Percentiles rank a stretch among this genome's conserved stretches.
Conservation (phyloP, 78 protist species). For the Isochrysis galbana region DNA sequence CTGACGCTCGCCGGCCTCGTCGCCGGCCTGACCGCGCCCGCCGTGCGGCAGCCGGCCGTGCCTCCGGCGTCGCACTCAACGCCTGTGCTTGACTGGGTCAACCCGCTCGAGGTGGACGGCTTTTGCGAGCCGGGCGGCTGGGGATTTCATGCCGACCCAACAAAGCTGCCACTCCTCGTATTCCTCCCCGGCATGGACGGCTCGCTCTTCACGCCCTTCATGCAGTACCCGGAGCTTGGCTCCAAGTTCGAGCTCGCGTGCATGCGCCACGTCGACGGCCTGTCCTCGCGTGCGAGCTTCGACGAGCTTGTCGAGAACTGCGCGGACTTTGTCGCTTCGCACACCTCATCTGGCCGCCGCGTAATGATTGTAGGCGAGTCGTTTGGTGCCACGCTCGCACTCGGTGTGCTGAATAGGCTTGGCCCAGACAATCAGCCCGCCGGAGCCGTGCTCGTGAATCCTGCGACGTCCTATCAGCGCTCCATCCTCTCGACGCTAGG, state of each 20-base stretch:
- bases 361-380: slow-evolving; percentile 2
- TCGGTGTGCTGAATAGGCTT: neutral
- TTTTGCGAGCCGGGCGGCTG: neutral
- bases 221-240: neutral
- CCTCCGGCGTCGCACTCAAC: no score
- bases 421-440: neutral
- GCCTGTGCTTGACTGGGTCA: neutral
- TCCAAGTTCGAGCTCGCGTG: neutral
- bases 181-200: slow-evolving; percentile 16
- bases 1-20: no score
- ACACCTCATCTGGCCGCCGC: neutral
- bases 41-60: no score
- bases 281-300: neutral
- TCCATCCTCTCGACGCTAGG: neutral
- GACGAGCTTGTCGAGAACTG: neutral
- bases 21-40: no score
- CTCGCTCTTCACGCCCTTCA: neutral
- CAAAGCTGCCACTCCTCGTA: neutral
- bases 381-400: neutral
- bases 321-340: neutral
- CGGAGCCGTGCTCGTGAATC: neutral
- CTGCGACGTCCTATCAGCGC: neutral
- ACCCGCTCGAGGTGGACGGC: slow-evolving; percentile 18
- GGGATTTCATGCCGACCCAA: neutral
- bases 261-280: neutral